Base-by-base conservation (phyloP, 768 basidiomycete species). In the Kwoniella heveanensis region DNA sequence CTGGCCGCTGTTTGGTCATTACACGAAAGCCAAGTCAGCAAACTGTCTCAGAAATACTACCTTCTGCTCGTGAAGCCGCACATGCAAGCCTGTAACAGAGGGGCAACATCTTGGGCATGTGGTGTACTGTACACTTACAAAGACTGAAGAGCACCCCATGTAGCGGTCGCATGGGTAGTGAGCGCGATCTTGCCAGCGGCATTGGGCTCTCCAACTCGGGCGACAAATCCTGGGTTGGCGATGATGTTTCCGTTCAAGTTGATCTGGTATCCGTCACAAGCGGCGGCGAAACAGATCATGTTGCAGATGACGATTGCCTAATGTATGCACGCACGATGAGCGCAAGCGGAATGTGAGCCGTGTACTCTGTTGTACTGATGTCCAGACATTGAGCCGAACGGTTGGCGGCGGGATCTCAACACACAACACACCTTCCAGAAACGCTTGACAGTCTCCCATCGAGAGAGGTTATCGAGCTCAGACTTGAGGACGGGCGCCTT, bases 261-360 rank as follows among this genome's bases (percentile, higher is more conserved):
- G 44, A 63, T 59, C 56, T 68, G 66, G 48, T 68, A 68, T n/a
- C 66, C 66, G 57, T 68, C 66, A 13, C 57, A 57, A 19, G 62
- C 66, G 25, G 66, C 62, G 21, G 62, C 62, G 25, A 68, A 55
- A 56, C 65, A 62, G 17, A 66, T 46, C 50, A 62, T 39, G 30
- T 52, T 62, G 37, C 65, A 62, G 49, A 66, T 54, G 24, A 66
- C 24, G 27, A 66, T 60, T 32, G 65, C 65, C 65, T 66, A 32
- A 32, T 32, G 32, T 32, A 25, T n/a, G 9, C n/a, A n/a, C n/a
- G n/a, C n/a, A n/a, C n/a, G n/a, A n/a, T n/a, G n/a, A n/a, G n/a
- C n/a, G n/a, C n/a, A n/a, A n/a, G n/a, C n/a, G n/a, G n/a, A n/a
- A n/a, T n/a, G n/a, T n/a, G n/a, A n/a, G n/a, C n/a, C n/a, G n/a